These are phyloP conservation scores for Podila verticillata DNA, from an alignment of 192 early-diverging fungal species.

Conservation along the genomic window DNA sequence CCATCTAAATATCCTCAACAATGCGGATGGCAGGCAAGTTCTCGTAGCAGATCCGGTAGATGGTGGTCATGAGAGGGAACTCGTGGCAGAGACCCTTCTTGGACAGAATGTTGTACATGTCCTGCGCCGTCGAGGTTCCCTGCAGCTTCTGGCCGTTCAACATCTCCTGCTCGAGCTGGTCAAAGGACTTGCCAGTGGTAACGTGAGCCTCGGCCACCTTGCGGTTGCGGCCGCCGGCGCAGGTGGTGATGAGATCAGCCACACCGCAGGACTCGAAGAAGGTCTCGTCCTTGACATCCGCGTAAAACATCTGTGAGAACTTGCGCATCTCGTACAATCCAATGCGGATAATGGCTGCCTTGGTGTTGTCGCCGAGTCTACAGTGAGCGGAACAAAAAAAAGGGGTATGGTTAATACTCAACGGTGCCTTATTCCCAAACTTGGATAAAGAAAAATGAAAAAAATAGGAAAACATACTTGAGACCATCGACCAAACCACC, in stretches of 20 bases:
- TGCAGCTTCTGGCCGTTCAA: slow-evolving; percentile 97
- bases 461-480: slow-evolving; percentile 39
- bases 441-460: neutral
- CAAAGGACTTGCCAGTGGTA: slow-evolving; percentile 88
- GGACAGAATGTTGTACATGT: slow-evolving; percentile 82
- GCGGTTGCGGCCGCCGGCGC: slow-evolving; percentile 93
- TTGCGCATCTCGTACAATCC: slow-evolving; percentile 95
- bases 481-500: slow-evolving; percentile 95
- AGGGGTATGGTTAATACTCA: too few species aligned
- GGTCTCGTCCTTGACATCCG: slow-evolving; percentile 85
- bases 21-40: slow-evolving; percentile 72
- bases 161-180: slow-evolving; percentile 85
- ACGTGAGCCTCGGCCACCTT: slow-evolving; percentile 91
- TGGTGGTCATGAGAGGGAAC: slow-evolving; percentile 91
- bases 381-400: neutral
- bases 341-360: slow-evolving; percentile 95
- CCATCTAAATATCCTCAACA: slow-evolving; percentile 62
- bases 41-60: slow-evolving; percentile 91
- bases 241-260: slow-evolving; percentile 94
- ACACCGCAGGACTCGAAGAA: slow-evolving; percentile 97
- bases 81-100: slow-evolving; percentile 51
- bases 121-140: slow-evolving; percentile 88
- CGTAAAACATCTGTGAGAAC: slow-evolving; percentile 83
- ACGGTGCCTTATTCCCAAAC: too few species aligned
- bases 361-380: slow-evolving; percentile 90